Evolutionary conservation across 805 yeast species (phyloP).

Genomic region (Ogataea pignaliae): DNA sequence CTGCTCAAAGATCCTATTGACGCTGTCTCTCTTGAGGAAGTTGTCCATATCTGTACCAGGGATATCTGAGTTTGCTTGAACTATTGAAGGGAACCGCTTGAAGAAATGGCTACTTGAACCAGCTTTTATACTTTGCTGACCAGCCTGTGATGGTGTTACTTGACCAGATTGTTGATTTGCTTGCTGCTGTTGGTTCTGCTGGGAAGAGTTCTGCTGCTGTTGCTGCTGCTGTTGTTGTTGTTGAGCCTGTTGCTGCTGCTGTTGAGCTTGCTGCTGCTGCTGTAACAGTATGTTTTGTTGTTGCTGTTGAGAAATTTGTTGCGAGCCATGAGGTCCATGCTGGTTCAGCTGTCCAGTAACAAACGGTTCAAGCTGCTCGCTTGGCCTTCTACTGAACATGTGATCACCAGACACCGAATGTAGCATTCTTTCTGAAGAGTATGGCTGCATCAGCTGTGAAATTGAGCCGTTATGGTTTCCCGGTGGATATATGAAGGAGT

Average conservation of each 20-base stretch:
- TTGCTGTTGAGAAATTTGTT: constrained; percentile 9
- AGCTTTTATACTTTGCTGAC: constrained; percentile 15
- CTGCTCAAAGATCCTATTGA: constrained; percentile 25
- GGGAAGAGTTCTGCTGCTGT: background rate
- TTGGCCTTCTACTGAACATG: constrained; percentile 36
- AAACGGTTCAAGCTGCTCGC: constrained; percentile 48
- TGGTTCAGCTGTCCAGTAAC: constrained; percentile 24
- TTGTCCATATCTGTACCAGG: constrained; percentile 30
- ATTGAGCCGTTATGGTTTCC: constrained; percentile 14
- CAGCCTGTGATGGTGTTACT: background rate
- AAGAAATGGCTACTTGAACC: constrained; percentile 27
- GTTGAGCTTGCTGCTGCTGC: constrained; percentile 12
- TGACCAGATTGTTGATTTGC: background rate
- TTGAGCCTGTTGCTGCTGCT: constrained; percentile 10
- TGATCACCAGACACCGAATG: constrained; percentile 20
- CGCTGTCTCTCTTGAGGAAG: constrained; percentile 33
- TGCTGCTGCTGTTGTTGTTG: constrained; percentile 1
- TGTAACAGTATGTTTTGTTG: constrained; percentile 11
- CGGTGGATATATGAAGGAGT: constrained; percentile 23
- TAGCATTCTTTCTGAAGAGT: constrained; percentile 22
- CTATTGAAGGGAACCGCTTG: constrained; percentile 28
- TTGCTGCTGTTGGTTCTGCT: background rate
- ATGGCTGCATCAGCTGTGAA: constrained; percentile 21
- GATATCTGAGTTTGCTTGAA: constrained; percentile 25
- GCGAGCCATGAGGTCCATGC: constrained; percentile 4